Evolutionary conservation across 148 eudicot species (phyloP).

Genomic region (Simmondsia chinensis): DNA sequence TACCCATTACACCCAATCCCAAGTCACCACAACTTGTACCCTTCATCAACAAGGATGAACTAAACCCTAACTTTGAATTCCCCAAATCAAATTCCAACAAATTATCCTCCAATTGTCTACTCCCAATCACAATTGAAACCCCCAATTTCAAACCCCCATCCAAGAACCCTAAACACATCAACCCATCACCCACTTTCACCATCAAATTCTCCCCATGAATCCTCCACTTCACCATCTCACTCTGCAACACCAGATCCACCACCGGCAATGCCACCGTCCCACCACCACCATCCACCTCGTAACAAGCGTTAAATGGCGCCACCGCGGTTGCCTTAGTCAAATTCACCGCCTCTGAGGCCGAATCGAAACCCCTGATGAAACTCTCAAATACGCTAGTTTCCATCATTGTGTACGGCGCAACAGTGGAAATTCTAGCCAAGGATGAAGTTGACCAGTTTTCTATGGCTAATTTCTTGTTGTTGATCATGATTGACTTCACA

Average conservation of each 20-base stretch:
- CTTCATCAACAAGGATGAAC: conserved; percentile 44
- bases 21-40: conserved; percentile 36
- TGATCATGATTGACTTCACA: conserved; percentile 35
- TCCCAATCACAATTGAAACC: conserved; percentile 51
- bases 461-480: conserved; percentile 22
- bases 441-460: conserved; percentile 1
- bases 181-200: conserved; percentile 41
- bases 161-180: conserved; percentile 62
- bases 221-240: conserved; percentile 86
- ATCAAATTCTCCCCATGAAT: conserved; percentile 47
- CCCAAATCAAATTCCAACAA: conserved; percentile 66
- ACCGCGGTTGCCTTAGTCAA: conserved; percentile 24
- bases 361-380: conserved; percentile 20
- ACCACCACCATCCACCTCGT: conserved; percentile 6
- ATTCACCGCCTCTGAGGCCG: conserved; percentile 19
- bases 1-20: no score
- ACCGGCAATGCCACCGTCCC: conserved; percentile 24
- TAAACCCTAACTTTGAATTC: conserved; percentile 64
- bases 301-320: conserved; percentile 46
- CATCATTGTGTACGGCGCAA: conserved; percentile 33
- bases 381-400: conserved; percentile 19
- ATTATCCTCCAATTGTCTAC: conserved; percentile 73
- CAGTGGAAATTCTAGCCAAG: conserved; percentile 27
- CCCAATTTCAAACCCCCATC: conserved; percentile 45
- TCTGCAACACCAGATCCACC: conserved; percentile 66